Evolutionary conservation across 1,284 basidiomycete genomes (phyloP).

Genomic region (Ustilago nuda): DNA sequence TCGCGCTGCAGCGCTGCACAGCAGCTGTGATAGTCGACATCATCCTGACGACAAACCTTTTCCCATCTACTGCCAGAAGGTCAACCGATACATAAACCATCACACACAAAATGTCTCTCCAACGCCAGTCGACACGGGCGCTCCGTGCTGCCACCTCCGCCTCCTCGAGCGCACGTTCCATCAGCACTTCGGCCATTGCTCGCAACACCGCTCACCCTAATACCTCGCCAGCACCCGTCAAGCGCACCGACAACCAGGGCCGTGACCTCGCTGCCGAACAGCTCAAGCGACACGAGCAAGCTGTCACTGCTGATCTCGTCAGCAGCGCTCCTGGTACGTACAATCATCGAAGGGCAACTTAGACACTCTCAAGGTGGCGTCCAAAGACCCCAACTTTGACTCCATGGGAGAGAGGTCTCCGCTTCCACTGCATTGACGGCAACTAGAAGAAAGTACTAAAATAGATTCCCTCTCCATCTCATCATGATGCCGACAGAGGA

Average conservation of each 20-base stretch:
- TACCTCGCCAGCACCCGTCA: conserved; percentile 41
- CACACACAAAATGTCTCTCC: conserved; percentile 30
- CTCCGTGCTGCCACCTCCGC: conserved; percentile 36
- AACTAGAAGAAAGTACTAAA: not conserved
- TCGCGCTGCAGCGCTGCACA: conserved; percentile 15
- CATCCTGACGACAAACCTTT: not conserved
- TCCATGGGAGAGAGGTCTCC: not conserved
- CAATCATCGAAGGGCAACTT: not conserved
- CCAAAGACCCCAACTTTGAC: not conserved
- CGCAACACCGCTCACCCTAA: conserved; percentile 40
- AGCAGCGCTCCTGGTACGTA: conserved; percentile 61
- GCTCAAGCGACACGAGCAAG: conserved; percentile 43
- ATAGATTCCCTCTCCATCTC: not conserved
- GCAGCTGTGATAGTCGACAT: not conserved
- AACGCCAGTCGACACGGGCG: conserved; percentile 44
- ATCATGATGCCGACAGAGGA: conserved; percentile 74
- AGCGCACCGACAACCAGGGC: conserved; percentile 32
- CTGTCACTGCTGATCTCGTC: conserved; percentile 54
- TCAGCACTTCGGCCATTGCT: conserved; percentile 37
- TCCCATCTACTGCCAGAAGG: conserved; percentile 12
- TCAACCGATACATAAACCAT: conserved; percentile 7
- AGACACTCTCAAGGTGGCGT: not conserved
- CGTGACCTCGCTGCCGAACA: conserved; percentile 60
- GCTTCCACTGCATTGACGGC: not conserved
- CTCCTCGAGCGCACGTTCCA: conserved; percentile 43